phyloP scores from a whole-genome alignment of 164 flowering plant species.

The Sextonia rubra region DNA sequence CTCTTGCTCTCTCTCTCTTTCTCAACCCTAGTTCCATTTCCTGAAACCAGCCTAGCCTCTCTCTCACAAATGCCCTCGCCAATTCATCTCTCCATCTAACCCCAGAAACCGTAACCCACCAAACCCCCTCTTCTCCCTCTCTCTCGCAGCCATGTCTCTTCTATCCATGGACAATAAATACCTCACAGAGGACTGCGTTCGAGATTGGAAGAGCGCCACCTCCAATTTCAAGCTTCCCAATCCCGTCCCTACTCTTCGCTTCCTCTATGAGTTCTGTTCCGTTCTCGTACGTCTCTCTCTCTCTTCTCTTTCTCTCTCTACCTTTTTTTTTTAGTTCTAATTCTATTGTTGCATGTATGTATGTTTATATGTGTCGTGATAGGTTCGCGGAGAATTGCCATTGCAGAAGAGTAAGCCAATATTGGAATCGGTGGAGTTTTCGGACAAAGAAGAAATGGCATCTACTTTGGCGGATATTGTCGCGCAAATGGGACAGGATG shows the following conservation, averaged over 20 bases:
- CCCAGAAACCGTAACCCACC: neutral
- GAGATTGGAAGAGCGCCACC: constrained; percentile 62
- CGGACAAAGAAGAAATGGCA: constrained; percentile 53
- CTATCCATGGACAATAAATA: constrained; percentile 57
- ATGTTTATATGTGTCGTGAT: neutral
- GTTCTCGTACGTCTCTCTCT: constrained; percentile 37
- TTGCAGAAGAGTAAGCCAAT: constrained; percentile 71
- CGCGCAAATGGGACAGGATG: constrained; percentile 90
- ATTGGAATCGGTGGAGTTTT: constrained; percentile 66
- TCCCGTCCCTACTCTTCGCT: constrained; percentile 67
- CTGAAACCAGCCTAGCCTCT: too few species aligned
- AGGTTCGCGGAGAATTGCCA: constrained; percentile 82
- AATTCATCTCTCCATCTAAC: too few species aligned
- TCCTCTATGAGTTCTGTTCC: constrained; percentile 83
- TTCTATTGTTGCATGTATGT: neutral
- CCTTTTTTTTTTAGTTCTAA: constrained; percentile 15
- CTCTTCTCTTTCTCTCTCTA: neutral
- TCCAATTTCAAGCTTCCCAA: constrained; percentile 37
- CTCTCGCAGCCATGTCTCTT: constrained; percentile 47
- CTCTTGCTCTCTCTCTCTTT: too few species aligned
- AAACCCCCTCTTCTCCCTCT: neutral
- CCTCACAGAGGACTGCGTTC: constrained; percentile 60
- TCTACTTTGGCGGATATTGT: constrained; percentile 80
- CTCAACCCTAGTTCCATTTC: too few species aligned
- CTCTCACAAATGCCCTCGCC: too few species aligned